phyloP scores from a whole-genome alignment of 768 basidiomycete species.

The Sutorius australiensis region DNA sequence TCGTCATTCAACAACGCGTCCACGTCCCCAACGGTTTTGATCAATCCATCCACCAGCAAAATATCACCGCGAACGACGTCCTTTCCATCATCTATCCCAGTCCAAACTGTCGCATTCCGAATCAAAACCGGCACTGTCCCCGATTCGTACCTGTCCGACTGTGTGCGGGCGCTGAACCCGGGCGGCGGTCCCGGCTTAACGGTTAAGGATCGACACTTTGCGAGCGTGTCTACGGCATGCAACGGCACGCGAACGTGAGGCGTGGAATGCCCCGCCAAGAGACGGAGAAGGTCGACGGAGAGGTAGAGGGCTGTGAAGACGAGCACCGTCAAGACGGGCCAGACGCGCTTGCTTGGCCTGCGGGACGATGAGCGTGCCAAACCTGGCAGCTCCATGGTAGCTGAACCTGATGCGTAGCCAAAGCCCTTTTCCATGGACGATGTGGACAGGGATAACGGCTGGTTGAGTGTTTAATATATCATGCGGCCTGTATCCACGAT shows the following conservation, averaged over 20 bases:
- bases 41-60: constrained; percentile 59
- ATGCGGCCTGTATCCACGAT: neutral
- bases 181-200: constrained; percentile 41
- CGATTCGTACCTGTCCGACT: constrained; percentile 52
- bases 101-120: constrained; percentile 76
- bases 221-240: constrained; percentile 31
- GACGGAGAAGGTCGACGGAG: constrained; percentile 3
- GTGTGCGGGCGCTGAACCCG: constrained; percentile 44
- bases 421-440: constrained; percentile 13
- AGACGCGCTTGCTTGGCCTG: constrained; percentile 7
- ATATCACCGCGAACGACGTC: constrained; percentile 59
- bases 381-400: neutral
- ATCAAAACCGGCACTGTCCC: constrained; percentile 56
- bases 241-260: constrained; percentile 13
- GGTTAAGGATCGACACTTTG: constrained; percentile 45
- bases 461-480: neutral
- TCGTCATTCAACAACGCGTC: neutral
- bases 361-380: neutral
- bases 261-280: neutral
- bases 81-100: constrained; percentile 54
- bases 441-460: neutral
- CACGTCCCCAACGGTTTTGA: constrained; percentile 48
- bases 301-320: constrained; percentile 17
- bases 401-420: neutral
- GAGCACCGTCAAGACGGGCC: constrained; percentile 15